Evolutionary conservation across 352 stramenopile species (phyloP).

Genomic region (Globisporangium irregulare): DNA sequence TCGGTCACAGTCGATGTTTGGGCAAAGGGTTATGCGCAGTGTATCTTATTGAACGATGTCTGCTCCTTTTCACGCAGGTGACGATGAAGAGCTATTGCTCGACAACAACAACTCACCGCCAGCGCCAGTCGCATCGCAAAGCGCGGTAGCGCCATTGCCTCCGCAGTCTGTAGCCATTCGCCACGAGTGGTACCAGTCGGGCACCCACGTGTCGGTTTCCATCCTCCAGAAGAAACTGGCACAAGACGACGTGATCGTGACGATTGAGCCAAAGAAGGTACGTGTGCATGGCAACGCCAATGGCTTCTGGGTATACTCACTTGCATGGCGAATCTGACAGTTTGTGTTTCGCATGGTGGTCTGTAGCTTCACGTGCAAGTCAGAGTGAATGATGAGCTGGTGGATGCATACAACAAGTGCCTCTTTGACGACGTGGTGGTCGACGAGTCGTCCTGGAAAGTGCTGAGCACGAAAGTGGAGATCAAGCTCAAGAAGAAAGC

Average conservation of each 20-base stretch:
- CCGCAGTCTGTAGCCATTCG: conserved; percentile 12
- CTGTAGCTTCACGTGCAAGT: conserved; percentile 44
- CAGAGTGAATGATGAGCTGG: conserved; percentile 40
- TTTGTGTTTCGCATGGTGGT: not conserved
- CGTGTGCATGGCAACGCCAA: not conserved
- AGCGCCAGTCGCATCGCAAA: not conserved
- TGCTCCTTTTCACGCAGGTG: not conserved
- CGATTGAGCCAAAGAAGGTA: conserved; percentile 50
- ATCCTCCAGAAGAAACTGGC: conserved; percentile 81
- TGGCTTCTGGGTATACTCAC: not conserved
- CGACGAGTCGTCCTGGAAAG: conserved; percentile 49
- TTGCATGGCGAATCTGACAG: not conserved
- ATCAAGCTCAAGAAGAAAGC: conserved; percentile 79
- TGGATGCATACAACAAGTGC: conserved; percentile 60
- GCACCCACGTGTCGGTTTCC: conserved; percentile 74
- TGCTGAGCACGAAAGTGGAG: conserved; percentile 77
- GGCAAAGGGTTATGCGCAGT: not conserved
- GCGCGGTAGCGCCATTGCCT: not conserved
- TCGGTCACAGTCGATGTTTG: not conserved
- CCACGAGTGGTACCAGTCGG: conserved; percentile 88
- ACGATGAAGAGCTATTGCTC: conserved; percentile 13
- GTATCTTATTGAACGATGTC: conserved; percentile 1
- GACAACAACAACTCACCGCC: not conserved
- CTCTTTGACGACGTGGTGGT: conserved; percentile 76
- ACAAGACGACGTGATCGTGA: conserved; percentile 58